Conservation (phyloP, 2,329 filamentous ascomycete species). For the Fusarium proliferatum region DNA sequence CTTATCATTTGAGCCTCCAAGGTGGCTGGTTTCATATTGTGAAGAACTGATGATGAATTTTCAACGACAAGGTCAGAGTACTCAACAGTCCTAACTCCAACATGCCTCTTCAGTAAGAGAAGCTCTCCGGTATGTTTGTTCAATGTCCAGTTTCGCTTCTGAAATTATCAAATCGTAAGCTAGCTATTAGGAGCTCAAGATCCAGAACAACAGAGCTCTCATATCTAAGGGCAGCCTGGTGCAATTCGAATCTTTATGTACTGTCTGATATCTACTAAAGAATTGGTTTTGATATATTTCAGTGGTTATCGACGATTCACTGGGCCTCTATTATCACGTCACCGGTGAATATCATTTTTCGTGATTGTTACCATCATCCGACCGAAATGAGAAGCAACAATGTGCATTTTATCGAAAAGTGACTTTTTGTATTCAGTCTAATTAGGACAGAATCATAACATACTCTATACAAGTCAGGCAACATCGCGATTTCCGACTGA, state of each 20-base stretch:
- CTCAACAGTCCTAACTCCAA: rapidly evolving
- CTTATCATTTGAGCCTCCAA: not conserved
- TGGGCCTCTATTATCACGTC: rapidly evolving
- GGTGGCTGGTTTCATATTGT: not conserved
- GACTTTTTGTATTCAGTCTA: no score
- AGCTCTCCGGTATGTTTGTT: not conserved
- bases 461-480: not conserved
- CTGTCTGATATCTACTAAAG: not conserved
- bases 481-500: rapidly evolving
- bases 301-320: not conserved
- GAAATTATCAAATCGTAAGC: not conserved
- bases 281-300: no score
- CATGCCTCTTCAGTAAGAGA: not conserved
- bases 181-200: rapidly evolving
- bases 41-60: not conserved
- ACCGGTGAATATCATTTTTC: rapidly evolving
- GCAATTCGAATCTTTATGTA: rapidly evolving
- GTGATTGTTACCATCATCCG: rapidly evolving
- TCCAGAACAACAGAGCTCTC: not conserved
- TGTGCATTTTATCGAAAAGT: no score
- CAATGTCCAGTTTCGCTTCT: rapidly evolving
- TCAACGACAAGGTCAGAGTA: not conserved
- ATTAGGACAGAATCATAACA: rapidly evolving
- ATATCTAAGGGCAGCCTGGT: not conserved
- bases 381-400: no score